A percentile compares a stretch with the other conserved stretches of the same genome.
These are phyloP conservation scores for Phytophthora hibernalis DNA, from an alignment of 352 stramenopile species.

Conservation along the genomic window DNA sequence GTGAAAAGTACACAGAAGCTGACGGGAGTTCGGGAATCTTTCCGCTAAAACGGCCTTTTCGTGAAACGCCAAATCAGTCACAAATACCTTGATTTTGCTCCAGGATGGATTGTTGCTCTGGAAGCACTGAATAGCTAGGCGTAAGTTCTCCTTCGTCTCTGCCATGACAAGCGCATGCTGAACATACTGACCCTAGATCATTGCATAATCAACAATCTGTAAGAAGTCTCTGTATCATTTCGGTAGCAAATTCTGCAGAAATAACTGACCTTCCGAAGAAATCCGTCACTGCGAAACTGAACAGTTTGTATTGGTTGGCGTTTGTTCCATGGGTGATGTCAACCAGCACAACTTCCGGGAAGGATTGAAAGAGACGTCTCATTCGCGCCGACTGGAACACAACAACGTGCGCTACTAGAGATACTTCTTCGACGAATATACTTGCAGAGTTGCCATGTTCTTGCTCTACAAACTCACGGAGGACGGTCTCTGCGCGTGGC, in stretches of 20 bases:
- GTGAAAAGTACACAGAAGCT: constrained; percentile 15
- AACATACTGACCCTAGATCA: constrained; percentile 8
- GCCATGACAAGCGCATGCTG: not conserved
- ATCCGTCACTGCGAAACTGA: constrained; percentile 7
- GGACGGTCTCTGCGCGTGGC: not conserved
- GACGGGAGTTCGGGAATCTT: not conserved
- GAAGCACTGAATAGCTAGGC: constrained; percentile 4
- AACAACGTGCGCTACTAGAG: not conserved
- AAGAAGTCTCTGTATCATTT: not conserved
- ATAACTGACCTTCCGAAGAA: constrained; percentile 16
- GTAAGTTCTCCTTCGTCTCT: constrained; percentile 6
- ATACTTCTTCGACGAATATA: constrained; percentile 1
- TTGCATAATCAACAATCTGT: not conserved
- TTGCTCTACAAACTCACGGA: constrained; percentile 8
- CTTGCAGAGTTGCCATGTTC: constrained; percentile 1
- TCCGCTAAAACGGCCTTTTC: constrained; percentile 4
- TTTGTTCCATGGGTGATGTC: constrained; percentile 11
- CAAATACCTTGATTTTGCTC: not conserved
- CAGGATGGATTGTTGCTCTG: constrained; percentile 1
- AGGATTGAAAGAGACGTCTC: constrained; percentile 11
- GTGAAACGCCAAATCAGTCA: constrained; percentile 14
- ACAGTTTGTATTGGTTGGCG: constrained; percentile 16
- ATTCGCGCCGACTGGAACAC: constrained; percentile 14
- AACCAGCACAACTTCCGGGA: constrained; percentile 11
- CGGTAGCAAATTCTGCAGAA: not conserved